Percentiles rank a stretch among this genome's conserved stretches.
These are phyloP conservation scores for Trametes villosa DNA, from an alignment of 768 basidiomycete genomes.

Conservation along the genomic window DNA sequence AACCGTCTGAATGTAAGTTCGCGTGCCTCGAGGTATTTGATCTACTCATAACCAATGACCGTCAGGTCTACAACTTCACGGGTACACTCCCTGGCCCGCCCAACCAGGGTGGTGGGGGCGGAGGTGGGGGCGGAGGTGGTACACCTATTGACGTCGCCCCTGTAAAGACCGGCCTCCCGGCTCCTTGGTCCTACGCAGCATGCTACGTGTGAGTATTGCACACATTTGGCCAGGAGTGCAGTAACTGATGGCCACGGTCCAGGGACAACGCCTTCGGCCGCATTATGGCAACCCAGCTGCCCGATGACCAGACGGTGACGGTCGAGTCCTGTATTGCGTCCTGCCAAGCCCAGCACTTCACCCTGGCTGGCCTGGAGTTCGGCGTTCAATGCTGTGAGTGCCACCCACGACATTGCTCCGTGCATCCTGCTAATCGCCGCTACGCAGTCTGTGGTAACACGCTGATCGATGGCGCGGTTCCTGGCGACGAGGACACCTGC, in stretches of 20 bases:
- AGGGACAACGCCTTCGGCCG: slow-evolving; percentile 69
- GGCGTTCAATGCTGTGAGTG: slow-evolving; percentile 53
- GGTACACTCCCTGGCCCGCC: slow-evolving; percentile 49
- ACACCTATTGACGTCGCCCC: slow-evolving; percentile 41
- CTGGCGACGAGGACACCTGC: slow-evolving; percentile 55
- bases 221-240: not conserved
- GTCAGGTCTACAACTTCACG: slow-evolving; percentile 63
- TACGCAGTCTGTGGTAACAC: slow-evolving; percentile 69
- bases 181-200: slow-evolving; percentile 60
- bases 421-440: slow-evolving; percentile 6
- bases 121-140: slow-evolving; percentile 22
- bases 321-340: slow-evolving; percentile 63
- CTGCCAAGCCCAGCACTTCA: slow-evolving; percentile 61
- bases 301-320: slow-evolving; percentile 49
- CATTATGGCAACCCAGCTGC: slow-evolving; percentile 49
- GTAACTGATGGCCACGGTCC: slow-evolving; percentile 4
- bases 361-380: slow-evolving; percentile 74
- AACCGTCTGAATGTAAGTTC: slow-evolving; percentile 55
- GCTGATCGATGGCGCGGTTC: slow-evolving; percentile 62
- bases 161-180: slow-evolving; percentile 56
- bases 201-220: slow-evolving; percentile 58
- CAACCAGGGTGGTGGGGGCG: slow-evolving; percentile 32
- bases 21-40: no score
- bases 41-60: not conserved
- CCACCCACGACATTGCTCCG: slow-evolving; percentile 5